Evolutionary conservation across 108 stramenopile genomes (phyloP), one percentile per base, ranked within the genome.

Genomic region (Pseudonitzschia delicatissima): DNA sequence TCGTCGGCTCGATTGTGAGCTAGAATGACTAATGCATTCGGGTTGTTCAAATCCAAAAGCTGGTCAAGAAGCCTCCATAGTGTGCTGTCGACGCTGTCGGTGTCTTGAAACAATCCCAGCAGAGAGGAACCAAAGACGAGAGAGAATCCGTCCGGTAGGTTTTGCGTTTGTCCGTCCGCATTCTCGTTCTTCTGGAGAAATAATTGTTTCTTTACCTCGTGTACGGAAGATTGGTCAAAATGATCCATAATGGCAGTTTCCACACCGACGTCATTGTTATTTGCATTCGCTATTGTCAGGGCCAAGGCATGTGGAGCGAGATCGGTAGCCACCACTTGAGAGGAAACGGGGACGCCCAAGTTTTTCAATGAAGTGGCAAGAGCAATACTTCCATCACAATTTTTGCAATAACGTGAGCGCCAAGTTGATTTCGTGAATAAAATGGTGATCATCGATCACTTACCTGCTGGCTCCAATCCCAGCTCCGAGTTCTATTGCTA

Each of bases 61-160:
- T 42, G 40, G 70, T 74, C 77, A 29, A 85, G 73, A 5, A 70
- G 20, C 15, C 42, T 61, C 79, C 81, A 80, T 32, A 85, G 52
- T 23, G 37, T 25, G 21, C 71, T 55, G 13, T 68, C 57, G 3
- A 45, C 15, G 8, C 74, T 17, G 31, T 65, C 34, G 1, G 84
- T 74, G 60, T 69, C 73, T 57, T 75, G 68, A 52, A 82, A 85
- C 21, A 85, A 66, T 33, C 55, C 71, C 62, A 80, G 81, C 34
- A 85, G 60, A 17, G 81, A 80, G 35, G 81, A 74, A 63, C 84
- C 84, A 47, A 82, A 53, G 28, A 85, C 62, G 2, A 85, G 9
- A 18, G 77, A 45, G 67, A 82, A 85, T 31, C 80, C 80, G 29
- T 45, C 71, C 28, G 40, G 58, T 37, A 42, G 40, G 11, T 11